Base-by-base conservation (phyloP, 2,329 filamentous ascomycete species). In the Pseudogymnoascus sp. region DNA sequence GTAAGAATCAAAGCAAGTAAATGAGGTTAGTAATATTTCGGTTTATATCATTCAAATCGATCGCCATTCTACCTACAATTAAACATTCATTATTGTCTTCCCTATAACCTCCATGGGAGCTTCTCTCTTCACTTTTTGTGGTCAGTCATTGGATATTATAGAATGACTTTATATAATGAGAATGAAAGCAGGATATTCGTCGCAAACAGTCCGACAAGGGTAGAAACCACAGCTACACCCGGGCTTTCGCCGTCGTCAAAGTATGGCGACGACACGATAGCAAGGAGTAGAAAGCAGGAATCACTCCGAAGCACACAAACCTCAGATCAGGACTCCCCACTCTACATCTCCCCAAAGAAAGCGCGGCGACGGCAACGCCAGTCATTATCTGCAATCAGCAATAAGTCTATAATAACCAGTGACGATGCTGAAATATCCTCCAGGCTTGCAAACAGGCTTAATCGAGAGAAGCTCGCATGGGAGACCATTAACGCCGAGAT, bases 401-500 rank as follows among this genome's bases (percentile, higher is more conserved):
- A 72, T 53, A 50, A 50, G 13, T 59, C 65, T 3, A 35, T 53
- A 16, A 60, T 56, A 44, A 66, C 50, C 60, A 53, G 64, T 4
- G 67, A 67, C 35, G 66, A 61, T 7, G 44, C 66, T 7, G 59
- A 61, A 33, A 61, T 26, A 61, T 40, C 16, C 62, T 62, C 24
- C 63, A 68, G 21, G n/a, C 60, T 59, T 19, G n/a, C 6, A 50
- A 61, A 6, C 21, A 61, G 6, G 42, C 59, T 11, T 56, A 61
- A 59, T 6, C 61, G 31, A 24, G 68, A 72, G 26, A 63, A 67
- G 16, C 14, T 67, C 14, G 65, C 69, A n/a, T 69, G 68, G 67
- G 65, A 65, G 21, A 66, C 72, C 7, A 72, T 73, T 31, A 66
- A 72, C 31, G 60, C 64, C 33, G 72, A 73, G 65, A 70, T 73